These are phyloP conservation scores for Pterulicium gracile DNA, from an alignment of 1,284 basidiomycete genomes.

Conservation along the genomic window DNA sequence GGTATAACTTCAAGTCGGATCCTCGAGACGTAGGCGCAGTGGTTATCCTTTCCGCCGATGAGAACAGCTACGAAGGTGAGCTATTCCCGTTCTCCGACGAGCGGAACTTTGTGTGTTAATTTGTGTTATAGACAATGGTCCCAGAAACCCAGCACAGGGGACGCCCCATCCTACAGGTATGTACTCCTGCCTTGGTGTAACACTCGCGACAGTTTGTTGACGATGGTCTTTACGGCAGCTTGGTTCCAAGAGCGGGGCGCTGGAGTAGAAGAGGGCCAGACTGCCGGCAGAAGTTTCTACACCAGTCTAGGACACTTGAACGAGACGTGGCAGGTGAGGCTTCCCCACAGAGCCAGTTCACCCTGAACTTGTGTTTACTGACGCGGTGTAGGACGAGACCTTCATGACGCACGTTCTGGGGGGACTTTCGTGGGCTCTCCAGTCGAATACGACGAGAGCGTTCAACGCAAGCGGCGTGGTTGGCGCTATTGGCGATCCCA, in stretches of 20 bases:
- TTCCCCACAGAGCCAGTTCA: neutral
- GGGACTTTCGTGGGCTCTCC: slow-evolving; percentile 64
- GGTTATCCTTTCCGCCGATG: slow-evolving; percentile 59
- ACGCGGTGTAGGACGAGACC: slow-evolving; percentile 34
- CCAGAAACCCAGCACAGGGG: slow-evolving; percentile 44
- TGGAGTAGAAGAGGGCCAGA: slow-evolving; percentile 34
- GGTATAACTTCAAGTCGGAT: slow-evolving; percentile 74
- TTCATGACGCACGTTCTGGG: slow-evolving; percentile 64
- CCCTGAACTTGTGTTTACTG: neutral
- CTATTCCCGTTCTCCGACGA: slow-evolving; percentile 9
- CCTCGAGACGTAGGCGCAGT: slow-evolving; percentile 55
- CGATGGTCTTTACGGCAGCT: slow-evolving; percentile 37
- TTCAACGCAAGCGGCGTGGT: slow-evolving; percentile 36
- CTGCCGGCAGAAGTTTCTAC: slow-evolving; percentile 71
- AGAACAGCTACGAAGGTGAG: slow-evolving; percentile 52
- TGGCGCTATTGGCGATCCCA: no score
- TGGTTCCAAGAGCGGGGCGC: slow-evolving; percentile 71
- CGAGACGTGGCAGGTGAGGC: slow-evolving; percentile 52
- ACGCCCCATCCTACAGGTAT: slow-evolving; percentile 53
- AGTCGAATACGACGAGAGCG: slow-evolving; percentile 46
- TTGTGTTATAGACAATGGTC: slow-evolving; percentile 27
- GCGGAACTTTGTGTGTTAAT: neutral
- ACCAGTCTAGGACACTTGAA: slow-evolving; percentile 70
- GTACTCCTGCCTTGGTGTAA: no score
- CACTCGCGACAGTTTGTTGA: neutral